Evolutionary conservation across 106 monocot species (phyloP).

Genomic region (Dioscorea alata): DNA sequence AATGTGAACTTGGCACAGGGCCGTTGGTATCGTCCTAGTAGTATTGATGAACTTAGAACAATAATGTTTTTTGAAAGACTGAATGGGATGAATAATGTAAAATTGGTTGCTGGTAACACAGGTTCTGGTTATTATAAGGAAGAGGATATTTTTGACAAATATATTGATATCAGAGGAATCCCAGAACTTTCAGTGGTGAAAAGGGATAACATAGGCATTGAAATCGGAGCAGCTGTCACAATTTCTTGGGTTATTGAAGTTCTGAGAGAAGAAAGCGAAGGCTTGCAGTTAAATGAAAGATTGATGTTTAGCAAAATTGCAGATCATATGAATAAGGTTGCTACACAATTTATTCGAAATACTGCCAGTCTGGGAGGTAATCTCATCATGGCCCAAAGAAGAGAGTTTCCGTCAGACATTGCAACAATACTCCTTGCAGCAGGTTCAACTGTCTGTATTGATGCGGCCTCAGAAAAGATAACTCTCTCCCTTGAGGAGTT

Average conservation of each 20-base stretch:
- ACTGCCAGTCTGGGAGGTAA: constrained; percentile 85
- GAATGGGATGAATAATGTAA: constrained; percentile 1
- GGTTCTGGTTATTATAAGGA: constrained; percentile 66
- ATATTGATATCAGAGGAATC: constrained; percentile 57
- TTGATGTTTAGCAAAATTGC: constrained; percentile 56
- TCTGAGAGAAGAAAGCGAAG: constrained; percentile 30
- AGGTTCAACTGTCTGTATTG: constrained; percentile 39
- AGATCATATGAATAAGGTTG: constrained; percentile 69
- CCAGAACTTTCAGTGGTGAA: constrained; percentile 49
- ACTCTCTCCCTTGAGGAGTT: constrained; percentile 51
- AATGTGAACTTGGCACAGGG: background rate
- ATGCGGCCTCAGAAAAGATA: constrained; percentile 23
- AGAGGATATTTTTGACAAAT: constrained; percentile 32
- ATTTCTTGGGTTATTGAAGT: constrained; percentile 61
- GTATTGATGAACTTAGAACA: constrained; percentile 31
- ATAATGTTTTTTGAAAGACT: constrained; percentile 18
- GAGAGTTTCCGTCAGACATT: constrained; percentile 77
- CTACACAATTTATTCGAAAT: constrained; percentile 68
- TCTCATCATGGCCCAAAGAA: constrained; percentile 70
- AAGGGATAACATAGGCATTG: constrained; percentile 28
- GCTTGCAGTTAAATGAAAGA: background rate
- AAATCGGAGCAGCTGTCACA: constrained; percentile 64
- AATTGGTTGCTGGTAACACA: constrained; percentile 74
- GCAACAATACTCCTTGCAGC: constrained; percentile 77
- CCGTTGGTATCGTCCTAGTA: constrained; percentile 39